Base-by-base conservation (phyloP, 768 basidiomycete genomes). In the Termitomyces sp. region DNA sequence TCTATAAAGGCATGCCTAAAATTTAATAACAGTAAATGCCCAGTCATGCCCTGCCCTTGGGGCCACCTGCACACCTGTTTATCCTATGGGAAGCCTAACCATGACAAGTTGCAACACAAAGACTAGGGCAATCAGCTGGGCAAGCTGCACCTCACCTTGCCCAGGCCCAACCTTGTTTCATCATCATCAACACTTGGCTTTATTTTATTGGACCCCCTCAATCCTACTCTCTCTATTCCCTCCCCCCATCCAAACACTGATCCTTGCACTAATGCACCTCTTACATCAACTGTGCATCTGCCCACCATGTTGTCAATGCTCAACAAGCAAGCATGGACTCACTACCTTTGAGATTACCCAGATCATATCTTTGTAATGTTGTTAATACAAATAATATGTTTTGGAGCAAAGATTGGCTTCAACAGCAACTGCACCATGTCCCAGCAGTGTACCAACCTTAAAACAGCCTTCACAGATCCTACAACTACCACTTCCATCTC, bases 391-490 rank as follows among this genome's bases (percentile, higher is more conserved):
- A 73, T 73, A 37, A 73, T 75, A 32, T 25, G 56, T 3, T 63
- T 63, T 57, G 70, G 74, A 49, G 70, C 69, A 9, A 65, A 67
- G 45, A 65, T 72, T 57, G 71, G 74, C 7, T 73, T 72, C 53
- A 60, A 52, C 1, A 68, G 66, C 5, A 53, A 60, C 17, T 48
- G 2, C 64, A 25, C 25, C 43, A 15, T 4, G 47, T 20, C 67
- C 61, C 5, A 32, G 60, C 1, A 67, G 20, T 25, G 66, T 54
- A 60, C 32, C 5, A 75, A 74, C 51, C 63, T 74, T 15, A 67
- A 68, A 34, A 72, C 72, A 5, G 73, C 73, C 2, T n/a, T 60
- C n/a, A 66, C 67, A 3, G 11, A 59, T 34, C 51, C 60, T 2
- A 47, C 60, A 25, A 49, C 69, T 7, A 48, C 56, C 25, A 31